Conservation (phyloP, 805 yeast species). For the Candida vaughaniae region DNA sequence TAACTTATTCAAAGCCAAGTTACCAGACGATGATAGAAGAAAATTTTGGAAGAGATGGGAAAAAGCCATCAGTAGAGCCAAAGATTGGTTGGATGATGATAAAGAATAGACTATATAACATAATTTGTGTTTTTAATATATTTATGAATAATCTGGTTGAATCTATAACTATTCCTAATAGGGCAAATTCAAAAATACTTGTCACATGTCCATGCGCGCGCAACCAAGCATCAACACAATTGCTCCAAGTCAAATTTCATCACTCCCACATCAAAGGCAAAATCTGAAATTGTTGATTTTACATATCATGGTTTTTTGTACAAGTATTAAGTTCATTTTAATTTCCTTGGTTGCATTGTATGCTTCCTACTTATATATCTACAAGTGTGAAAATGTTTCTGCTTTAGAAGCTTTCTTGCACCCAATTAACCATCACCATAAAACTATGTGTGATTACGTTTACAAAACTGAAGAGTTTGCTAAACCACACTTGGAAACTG, state of each 20-base stretch:
- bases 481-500: conserved; percentile 30
- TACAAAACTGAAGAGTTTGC: conserved; percentile 25
- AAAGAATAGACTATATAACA: conserved; percentile 6
- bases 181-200: not conserved
- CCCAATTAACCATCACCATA: conserved; percentile 39
- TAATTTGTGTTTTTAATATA: too few relatives aligned
- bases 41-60: conserved; percentile 77
- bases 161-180: not conserved
- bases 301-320: too few relatives aligned
- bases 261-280: not conserved
- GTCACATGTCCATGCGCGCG: conserved; percentile 1
- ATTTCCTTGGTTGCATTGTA: conserved; percentile 29
- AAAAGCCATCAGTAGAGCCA: conserved; percentile 75
- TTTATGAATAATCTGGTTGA: too few relatives aligned
- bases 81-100: conserved; percentile 68
- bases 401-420: conserved; percentile 32
- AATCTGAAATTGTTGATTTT: too few relatives aligned
- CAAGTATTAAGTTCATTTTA: conserved; percentile 14
- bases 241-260: conserved; percentile 1
- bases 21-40: conserved; percentile 59
- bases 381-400: conserved; percentile 38
- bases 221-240: conserved; percentile 2
- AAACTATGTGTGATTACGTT: conserved; percentile 33
- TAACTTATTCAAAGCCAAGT: conserved; percentile 37
- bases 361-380: conserved; percentile 35